Base-by-base conservation (phyloP, 2,329 filamentous ascomycete species). In the Trichophyton rubrum region DNA sequence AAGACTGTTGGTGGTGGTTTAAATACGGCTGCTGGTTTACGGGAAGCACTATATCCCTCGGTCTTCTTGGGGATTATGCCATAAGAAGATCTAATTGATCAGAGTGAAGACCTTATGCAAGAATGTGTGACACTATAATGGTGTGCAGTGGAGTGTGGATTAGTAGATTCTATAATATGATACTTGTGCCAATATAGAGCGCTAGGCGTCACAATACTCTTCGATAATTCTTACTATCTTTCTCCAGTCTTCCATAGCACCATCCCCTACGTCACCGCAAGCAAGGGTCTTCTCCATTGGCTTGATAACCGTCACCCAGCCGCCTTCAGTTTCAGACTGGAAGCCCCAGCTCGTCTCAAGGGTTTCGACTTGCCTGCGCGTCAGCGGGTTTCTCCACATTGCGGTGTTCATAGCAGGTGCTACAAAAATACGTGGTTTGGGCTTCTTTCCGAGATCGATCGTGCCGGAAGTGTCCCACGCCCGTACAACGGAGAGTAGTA, bases 311-410 rank as follows among this genome's bases (percentile, higher is more conserved):
- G 62, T 60, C 56, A 64, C 60, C 59, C 82, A 83, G 1, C 74
- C 73, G n/a, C 62, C 59, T 6, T 63, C 69, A 15, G 63, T 61
- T 35, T 35, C 51, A 35, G 51, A 35, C 17, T 55, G 24, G 30
- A 55, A 38, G 22, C 84, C 84, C 88, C 88, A 93, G 60, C 89
- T 86, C 55, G 85, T 80, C 63, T 86, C 81, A 35, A 95, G 74
- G 0, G 85, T 76, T 59, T 75, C 75, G 51, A 95, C 74, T 64
- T 93, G 88, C 64, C 80, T 82, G 53, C 74, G 79, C 1, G 90
- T 95, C 55, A 95, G 75, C 1, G 90, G 90, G 70, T 95, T 89
- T 60, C 79, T 78, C 86, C 87, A 95, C 90, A 95, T 95, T 9
- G 84, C 83, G 40, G 83, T 90, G 71, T 95, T 95, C 88, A 93